phyloP scores from a whole-genome alignment of 352 stramenopile genomes.

The Phytophthora pseudosyringae region DNA sequence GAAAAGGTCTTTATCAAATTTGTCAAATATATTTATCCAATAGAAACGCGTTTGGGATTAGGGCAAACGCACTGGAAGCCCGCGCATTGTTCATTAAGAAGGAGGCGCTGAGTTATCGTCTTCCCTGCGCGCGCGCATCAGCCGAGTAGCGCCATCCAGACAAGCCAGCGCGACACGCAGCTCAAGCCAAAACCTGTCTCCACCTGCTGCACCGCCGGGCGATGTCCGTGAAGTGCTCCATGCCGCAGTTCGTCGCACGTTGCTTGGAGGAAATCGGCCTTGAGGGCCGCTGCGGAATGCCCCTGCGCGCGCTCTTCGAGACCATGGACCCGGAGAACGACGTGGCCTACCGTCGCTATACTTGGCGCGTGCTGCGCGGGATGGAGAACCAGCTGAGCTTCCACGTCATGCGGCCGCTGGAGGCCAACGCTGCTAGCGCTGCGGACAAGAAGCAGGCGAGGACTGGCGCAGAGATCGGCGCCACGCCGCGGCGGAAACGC shows the following conservation, averaged over 20 bases:
- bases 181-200: background rate
- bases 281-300: conserved; percentile 74
- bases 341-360: conserved; percentile 56
- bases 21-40: conserved; percentile 3
- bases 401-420: conserved; percentile 60
- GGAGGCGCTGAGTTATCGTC: background rate
- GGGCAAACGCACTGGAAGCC: conserved; percentile 5
- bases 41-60: background rate
- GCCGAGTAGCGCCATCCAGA: conserved; percentile 1
- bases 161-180: conserved; percentile 2
- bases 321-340: conserved; percentile 64
- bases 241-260: conserved; percentile 75
- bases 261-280: conserved; percentile 85
- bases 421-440: background rate
- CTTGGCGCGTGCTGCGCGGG: conserved; percentile 66
- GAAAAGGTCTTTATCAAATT: background rate
- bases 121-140: background rate
- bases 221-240: conserved; percentile 34
- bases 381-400: conserved; percentile 69
- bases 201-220: background rate
- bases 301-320: conserved; percentile 66
- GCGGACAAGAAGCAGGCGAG: conserved; percentile 18
- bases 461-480: background rate
- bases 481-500: conserved; percentile 48
- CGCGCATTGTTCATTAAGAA: background rate